A percentile compares a stretch with the other conserved stretches of the same genome.
Evolutionary conservation across 2,329 filamentous ascomycete species (phyloP).

Genomic region (Fusarium setosum): DNA sequence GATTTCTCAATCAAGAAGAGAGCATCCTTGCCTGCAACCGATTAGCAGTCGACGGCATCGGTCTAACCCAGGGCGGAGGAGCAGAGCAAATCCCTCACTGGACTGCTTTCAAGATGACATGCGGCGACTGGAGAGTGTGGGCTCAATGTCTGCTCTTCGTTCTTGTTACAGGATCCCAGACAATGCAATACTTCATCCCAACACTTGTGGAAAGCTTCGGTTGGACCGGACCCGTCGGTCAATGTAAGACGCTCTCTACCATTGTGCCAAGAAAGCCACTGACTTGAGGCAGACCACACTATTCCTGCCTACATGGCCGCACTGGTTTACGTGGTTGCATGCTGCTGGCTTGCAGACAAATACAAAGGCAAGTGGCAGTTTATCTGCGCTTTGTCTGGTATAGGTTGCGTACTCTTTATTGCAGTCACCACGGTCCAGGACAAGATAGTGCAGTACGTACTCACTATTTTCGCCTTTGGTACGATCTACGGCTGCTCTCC

Average conservation of each 20-base stretch:
- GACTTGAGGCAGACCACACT: not conserved
- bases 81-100: not conserved
- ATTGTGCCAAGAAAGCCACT: not conserved
- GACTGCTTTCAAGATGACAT: not conserved
- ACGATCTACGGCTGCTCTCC: not conserved
- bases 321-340: not conserved
- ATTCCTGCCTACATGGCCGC: constrained; percentile 1
- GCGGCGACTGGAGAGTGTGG: constrained; percentile 2
- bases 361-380: not conserved
- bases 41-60: not conserved
- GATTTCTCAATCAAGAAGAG: constrained; percentile 10
- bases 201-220: not conserved
- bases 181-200: not conserved
- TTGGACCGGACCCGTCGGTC: not conserved
- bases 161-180: not conserved
- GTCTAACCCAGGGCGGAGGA: not conserved
- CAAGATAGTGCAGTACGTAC: not conserved
- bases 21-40: not conserved
- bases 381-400: not conserved
- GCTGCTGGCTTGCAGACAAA: not conserved
- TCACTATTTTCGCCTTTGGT: constrained; percentile 1
- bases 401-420: not conserved
- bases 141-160: not conserved
- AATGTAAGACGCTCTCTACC: not conserved
- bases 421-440: not conserved